Evolutionary conservation across 345 rosid species (phyloP), one percentile per base, ranked within the genome.

Genomic region (Euphorbia tirucalli): DNA sequence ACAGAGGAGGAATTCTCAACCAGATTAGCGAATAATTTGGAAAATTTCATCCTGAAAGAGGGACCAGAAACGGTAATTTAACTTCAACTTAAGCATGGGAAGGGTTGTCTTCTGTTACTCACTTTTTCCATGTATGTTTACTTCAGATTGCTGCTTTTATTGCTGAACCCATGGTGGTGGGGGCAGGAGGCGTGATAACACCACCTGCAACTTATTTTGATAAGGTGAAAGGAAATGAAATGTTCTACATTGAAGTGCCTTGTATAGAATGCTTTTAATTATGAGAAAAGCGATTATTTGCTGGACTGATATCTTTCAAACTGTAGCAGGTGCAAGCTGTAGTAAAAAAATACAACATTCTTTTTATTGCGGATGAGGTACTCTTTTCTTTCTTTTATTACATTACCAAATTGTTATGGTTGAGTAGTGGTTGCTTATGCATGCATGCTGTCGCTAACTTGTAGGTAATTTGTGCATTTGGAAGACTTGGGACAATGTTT

Each of bases 111-210:
- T 39, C 6, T 61, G 39, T 71, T 35, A 39, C 74, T 74, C 44
- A 83, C 76, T n/a, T n/a, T 54, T 70, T 16, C 30, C 22, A 25
- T 18, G 13, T 31, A 72, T 78, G 31, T 62, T 48, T 57, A 27
- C 81, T 65, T 71, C 86, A 92, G 98, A 88, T 95, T 81, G 98
- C 89, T 78, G 99, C 98, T 62, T 95, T 92, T 82, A 92, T 95
- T 3, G 98, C 97, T 28, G 99, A 92, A 68, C 98, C 97, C 46
- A n/a, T n/a, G n/a, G 94, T 95, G 73, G 90, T 95, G 98, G 97
- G 99, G 61, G 98, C 97, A 52, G 98, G 99, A 48, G 98, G 98
- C 44, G 98, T 92, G 70, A 95, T 95, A 69, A 93, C 87, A 80
- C 99, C 98, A 28, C 98, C 97, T 60, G 93, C 91, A 48, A 90